Evolutionary conservation across 164 flowering plant species (phyloP), one percentile per base, ranked within the genome.

Genomic region (Paratinospora sagittata): DNA sequence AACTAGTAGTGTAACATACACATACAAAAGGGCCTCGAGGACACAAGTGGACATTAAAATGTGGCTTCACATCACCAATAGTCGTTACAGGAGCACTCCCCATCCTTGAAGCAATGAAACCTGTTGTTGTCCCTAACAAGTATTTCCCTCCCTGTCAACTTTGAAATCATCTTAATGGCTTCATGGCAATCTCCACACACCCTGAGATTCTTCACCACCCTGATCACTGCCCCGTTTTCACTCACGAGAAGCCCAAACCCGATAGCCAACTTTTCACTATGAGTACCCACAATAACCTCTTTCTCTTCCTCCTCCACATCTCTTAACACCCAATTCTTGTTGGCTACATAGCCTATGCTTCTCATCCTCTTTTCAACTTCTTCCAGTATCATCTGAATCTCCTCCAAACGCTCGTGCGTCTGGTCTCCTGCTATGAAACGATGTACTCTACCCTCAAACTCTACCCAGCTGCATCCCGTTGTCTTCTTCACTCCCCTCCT

Each of bases 261-360:
- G 63, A 88, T 66, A 14, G 96, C 96, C 79, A 90, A 58, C 76
- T 87, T 90, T 77, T 90, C 93, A 70, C 96, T 90, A 64, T 90
- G 96, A 66, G 80, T 74, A 9, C 85, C 89, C 58, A 90, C 84
- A 82, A 86, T 82, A 68, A 85, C 87, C 74, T 89, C 92, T 73
- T 85, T 88, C 75, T 90, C 92, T 79, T 90, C 93, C 34, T 86
- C 91, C 68, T 86, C 96, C 14, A 90, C 87, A 70, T 90, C 93
- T 73, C 86, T 82, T 65, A 90, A 73, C 41, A 77, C 89, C 66
- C 81, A 84, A 68, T 78, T 78, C 70, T 77, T 85, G 69, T 86
- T 86, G 55, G 86, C 82, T 55, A 75, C 37, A 63, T 89, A 89
- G 4, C 96, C 96, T 27, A 73, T 69, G 60, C 36, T 72, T 75